Evolutionary conservation across 2,329 filamentous ascomycete genomes (phyloP).

Genomic region (Ophiostoma ulmi): DNA sequence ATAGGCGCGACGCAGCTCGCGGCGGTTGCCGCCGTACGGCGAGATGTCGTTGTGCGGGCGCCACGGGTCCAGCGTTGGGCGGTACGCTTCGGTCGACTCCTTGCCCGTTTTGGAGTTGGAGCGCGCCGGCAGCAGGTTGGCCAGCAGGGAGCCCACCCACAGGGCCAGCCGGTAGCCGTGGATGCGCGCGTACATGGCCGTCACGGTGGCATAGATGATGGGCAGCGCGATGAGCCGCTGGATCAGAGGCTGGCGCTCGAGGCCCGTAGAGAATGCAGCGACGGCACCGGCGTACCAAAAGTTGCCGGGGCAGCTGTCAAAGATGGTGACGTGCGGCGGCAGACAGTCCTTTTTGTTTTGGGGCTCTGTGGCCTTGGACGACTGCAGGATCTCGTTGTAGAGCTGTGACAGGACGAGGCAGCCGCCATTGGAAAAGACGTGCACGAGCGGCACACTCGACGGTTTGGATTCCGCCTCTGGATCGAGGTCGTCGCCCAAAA

Average conservation of each 20-base stretch:
- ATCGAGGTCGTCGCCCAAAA: conserved; percentile 24
- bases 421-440: conserved; percentile 52
- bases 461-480: background rate
- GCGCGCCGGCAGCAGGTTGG: background rate
- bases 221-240: conserved; percentile 31
- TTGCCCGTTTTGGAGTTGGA: background rate
- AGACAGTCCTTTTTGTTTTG: conserved; percentile 28
- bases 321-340: conserved; percentile 42
- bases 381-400: conserved; percentile 31
- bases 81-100: background rate
- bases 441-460: conserved; percentile 44
- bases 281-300: conserved; percentile 35
- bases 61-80: conserved; percentile 26
- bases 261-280: conserved; percentile 17
- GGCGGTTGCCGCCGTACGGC: conserved; percentile 32
- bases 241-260: conserved; percentile 16
- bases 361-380: background rate
- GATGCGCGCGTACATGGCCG: conserved; percentile 27
- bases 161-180: conserved; percentile 21
- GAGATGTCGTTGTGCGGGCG: conserved; percentile 36
- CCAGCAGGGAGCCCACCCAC: background rate
- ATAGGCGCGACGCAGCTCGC: conserved; percentile 46
- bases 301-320: conserved; percentile 48
- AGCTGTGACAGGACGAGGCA: conserved; percentile 40
- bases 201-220: background rate